A percentile compares a stretch with the other conserved stretches of the same genome.
Evolutionary conservation across 1,284 basidiomycete genomes (phyloP).

Genomic region (Stereum hirsutum): DNA sequence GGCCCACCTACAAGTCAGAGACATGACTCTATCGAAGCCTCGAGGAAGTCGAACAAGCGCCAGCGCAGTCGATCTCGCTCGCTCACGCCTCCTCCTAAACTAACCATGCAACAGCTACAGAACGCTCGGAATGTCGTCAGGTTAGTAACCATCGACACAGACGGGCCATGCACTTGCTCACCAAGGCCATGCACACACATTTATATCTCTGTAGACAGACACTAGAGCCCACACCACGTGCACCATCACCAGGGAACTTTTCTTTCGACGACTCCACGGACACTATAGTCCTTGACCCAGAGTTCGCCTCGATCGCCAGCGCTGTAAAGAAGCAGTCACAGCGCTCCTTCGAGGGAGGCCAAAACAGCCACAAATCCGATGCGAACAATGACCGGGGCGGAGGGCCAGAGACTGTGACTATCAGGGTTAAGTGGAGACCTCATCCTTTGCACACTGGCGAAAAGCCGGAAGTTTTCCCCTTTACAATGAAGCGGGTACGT

Average conservation of each 20-base stretch:
- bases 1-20: constrained; percentile 14
- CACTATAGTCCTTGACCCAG: constrained; percentile 44
- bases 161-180: neutral
- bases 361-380: constrained; percentile 1
- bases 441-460: constrained; percentile 44
- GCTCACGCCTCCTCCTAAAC: constrained; percentile 61
- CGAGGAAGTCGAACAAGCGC: constrained; percentile 26
- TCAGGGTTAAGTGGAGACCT: constrained; percentile 52
- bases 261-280: constrained; percentile 38
- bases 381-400: constrained; percentile 16
- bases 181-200: neutral
- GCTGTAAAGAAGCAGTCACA: constrained; percentile 17
- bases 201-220: constrained; percentile 28
- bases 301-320: constrained; percentile 45
- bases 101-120: constrained; percentile 40
- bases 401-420: constrained; percentile 33
- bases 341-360: neutral
- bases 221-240: constrained; percentile 28
- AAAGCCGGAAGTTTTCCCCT: constrained; percentile 33
- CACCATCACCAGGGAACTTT: constrained; percentile 32
- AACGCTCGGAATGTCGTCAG: constrained; percentile 46
- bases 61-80: constrained; percentile 53
- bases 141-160: constrained; percentile 25
- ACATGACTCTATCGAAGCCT: no score
- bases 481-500: constrained; percentile 50